phyloP scores from a whole-genome alignment of 148 eudicot genomes.

The Camellia sinensis region DNA sequence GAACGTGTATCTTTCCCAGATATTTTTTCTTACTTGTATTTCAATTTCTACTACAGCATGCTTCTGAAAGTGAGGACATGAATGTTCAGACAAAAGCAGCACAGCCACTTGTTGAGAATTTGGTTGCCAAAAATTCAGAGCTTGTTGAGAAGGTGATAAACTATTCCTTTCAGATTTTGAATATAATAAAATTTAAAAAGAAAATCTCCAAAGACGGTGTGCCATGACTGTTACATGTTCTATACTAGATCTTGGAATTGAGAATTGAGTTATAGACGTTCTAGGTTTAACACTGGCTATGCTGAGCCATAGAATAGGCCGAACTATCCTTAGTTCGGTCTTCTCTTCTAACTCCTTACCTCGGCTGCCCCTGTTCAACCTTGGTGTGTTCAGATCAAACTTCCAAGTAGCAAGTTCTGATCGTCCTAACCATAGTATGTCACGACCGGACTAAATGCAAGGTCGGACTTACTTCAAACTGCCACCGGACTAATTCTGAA shows the following conservation, averaged over 20 bases:
- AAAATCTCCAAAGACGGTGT: background rate
- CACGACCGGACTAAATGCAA: no score
- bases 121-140: conserved; percentile 68
- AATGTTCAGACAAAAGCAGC: conserved; percentile 55
- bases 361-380: no score
- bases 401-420: no score
- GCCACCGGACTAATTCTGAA: no score
- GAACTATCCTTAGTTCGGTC: no score
- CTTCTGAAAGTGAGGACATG: conserved; percentile 37
- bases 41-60: conserved; percentile 27
- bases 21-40: background rate
- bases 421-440: no score
- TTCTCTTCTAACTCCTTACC: no score
- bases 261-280: background rate
- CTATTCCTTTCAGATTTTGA: background rate
- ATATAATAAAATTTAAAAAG: background rate
- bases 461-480: no score
- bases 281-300: no score
- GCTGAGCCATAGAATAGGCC: no score
- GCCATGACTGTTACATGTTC: background rate
- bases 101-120: conserved; percentile 47
- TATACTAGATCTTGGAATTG: background rate
- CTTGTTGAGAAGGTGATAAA: conserved; percentile 74
- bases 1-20: background rate
- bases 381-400: no score